A percentile compares a stretch with the other conserved stretches of the same genome.
Evolutionary conservation across 805 yeast species (phyloP).

Genomic region (Lipomyces orientalis): DNA sequence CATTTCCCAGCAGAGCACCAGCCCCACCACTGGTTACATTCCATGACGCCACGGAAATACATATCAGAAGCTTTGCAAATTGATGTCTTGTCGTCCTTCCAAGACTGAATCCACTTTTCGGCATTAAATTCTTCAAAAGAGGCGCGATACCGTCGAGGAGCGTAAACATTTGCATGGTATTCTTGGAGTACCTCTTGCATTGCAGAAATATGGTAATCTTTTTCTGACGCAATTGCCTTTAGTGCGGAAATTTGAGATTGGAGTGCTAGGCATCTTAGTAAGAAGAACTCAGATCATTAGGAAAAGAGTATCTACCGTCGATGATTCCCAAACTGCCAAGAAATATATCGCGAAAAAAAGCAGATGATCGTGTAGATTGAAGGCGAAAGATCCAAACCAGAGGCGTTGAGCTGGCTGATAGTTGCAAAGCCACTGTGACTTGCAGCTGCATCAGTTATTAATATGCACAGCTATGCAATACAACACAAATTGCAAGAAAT

Average conservation of each 20-base stretch:
- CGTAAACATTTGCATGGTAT: slow-evolving; percentile 10
- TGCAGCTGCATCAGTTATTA: slow-evolving; percentile 3
- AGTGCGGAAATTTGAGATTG: slow-evolving; percentile 16
- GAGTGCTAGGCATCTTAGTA: slow-evolving; percentile 1
- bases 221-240: slow-evolving; percentile 8
- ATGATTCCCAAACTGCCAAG: slow-evolving; percentile 17
- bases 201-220: slow-evolving; percentile 23
- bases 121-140: slow-evolving; percentile 18
- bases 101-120: slow-evolving; percentile 9
- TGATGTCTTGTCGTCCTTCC: slow-evolving; percentile 7
- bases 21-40: slow-evolving; percentile 9
- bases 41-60: not conserved
- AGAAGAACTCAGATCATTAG: not conserved
- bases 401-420: slow-evolving; percentile 9
- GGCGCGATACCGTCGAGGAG: slow-evolving; percentile 14
- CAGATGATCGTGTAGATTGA: not conserved
- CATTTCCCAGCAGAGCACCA: slow-evolving; percentile 2
- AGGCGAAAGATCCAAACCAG: slow-evolving; percentile 25
- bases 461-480: not conserved
- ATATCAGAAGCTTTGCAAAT: slow-evolving; percentile 6
- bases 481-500: not conserved
- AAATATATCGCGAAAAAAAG: slow-evolving; percentile 2
- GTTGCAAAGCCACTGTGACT: slow-evolving; percentile 2
- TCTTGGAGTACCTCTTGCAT: slow-evolving; percentile 17
- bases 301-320: slow-evolving; percentile 13